Base-by-base conservation (phyloP, 2,329 filamentous ascomycete genomes). In the Thelonectria olida region DNA sequence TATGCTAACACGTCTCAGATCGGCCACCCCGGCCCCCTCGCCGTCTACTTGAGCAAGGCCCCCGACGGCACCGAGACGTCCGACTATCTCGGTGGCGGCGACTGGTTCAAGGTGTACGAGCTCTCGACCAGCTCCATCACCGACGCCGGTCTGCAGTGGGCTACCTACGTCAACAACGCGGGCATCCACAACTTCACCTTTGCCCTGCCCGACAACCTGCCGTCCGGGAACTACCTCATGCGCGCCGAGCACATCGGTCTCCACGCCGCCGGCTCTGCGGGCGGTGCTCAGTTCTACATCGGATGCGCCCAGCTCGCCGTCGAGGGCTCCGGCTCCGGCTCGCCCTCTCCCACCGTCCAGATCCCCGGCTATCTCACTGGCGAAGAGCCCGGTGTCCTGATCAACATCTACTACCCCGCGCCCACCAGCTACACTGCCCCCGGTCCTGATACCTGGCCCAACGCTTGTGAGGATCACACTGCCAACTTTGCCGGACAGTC, bases 91-190 rank as follows among this genome's bases (percentile, higher is more conserved):
- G 76, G 75, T 13, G 73, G 70, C 25, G 74, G 75, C 2, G 73
- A 76, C 62, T 77, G 75, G 75, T 77, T 76, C 74, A 77, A 77
- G 72, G 70, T 77, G 17, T 77, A 75, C 67, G 69, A 73, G 54
- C 67, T 76, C 51, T 70, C 72, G 52, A 73, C 71, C 62, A 71
- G 64, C 60, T 38, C 27, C 38, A 74, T 75, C 64, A 72, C 63
- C 31, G 68, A 63, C 7, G 65, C 64, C 4, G 75, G 75, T 15
- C 64, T 76, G 19, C 67, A 74, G 61, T 76, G 74, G 74, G 74
- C 73, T 15, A 70, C 72, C 51, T 75, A 69, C 57, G 25, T 72
- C 39, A 70, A 72, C 67, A 71, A 69, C 58, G 38, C 53, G 2
- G 74, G 73, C 22, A 67, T 76, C 64, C 64, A 64, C 56, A 77